Evolutionary conservation across 805 yeast genomes (phyloP).

Genomic region (Komagataella populi): DNA sequence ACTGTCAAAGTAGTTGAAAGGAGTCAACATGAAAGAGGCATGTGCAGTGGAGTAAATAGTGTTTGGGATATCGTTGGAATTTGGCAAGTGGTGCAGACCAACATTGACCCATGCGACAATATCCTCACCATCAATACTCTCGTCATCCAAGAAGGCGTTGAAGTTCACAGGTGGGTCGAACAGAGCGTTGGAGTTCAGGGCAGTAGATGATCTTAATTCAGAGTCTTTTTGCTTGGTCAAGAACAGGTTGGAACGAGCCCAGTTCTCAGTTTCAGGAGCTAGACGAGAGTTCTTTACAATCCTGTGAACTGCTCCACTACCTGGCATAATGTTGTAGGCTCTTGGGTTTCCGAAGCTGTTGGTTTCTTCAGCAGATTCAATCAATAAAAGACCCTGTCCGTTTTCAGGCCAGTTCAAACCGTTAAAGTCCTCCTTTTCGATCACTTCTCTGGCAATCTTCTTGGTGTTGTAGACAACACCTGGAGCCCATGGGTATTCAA

Average conservation of each 20-base stretch:
- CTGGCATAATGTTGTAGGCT: slow-evolving; percentile 13
- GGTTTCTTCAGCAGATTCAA: slow-evolving; percentile 11
- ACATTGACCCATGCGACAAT: slow-evolving; percentile 16
- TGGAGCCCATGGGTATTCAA: slow-evolving; percentile 14
- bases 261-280: slow-evolving; percentile 2
- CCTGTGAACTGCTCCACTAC: slow-evolving; percentile 8
- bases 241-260: slow-evolving; percentile 11
- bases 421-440: slow-evolving; percentile 8
- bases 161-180: slow-evolving; percentile 12
- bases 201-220: slow-evolving; percentile 11
- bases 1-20: slow-evolving; percentile 14
- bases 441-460: slow-evolving; percentile 5
- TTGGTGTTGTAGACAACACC: slow-evolving; percentile 9
- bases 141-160: slow-evolving; percentile 12
- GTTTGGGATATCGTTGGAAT: slow-evolving; percentile 16
- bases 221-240: slow-evolving; percentile 13
- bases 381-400: slow-evolving; percentile 7
- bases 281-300: neutral
- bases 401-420: slow-evolving; percentile 8
- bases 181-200: slow-evolving; percentile 13
- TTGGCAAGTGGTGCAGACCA: slow-evolving; percentile 16
- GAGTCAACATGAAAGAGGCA: slow-evolving; percentile 12
- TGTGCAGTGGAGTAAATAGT: slow-evolving; percentile 14
- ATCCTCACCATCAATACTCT: slow-evolving; percentile 13
- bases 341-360: slow-evolving; percentile 16